Evolutionary conservation across 2,329 filamentous ascomycete genomes (phyloP), one percentile per base, ranked within the genome.

Genomic region (Trichoderma asperellum): DNA sequence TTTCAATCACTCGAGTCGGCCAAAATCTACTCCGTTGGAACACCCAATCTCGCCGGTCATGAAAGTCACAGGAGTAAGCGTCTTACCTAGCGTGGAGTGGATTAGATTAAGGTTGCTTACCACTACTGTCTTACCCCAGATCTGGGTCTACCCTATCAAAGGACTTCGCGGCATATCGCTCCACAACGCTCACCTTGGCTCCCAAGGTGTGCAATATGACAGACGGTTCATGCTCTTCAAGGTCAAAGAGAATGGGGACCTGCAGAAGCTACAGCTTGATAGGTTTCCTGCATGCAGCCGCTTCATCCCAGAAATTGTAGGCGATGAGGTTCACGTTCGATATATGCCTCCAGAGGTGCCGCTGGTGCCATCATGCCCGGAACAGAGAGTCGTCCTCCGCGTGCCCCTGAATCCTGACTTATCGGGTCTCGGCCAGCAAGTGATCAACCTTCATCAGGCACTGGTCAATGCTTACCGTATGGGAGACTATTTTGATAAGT

Each of bases 81-180:
- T 52, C 32, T 49, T 8, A n/a, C 24, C 35, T 12, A 16, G 34
- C 43, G 37, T 4, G 12, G n/a, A 61, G 40, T 16, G 29, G 18
- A 35, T 11, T 11, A 24, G 27, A 21, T 49, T 32, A 67, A 55
- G 21, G 43, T 55, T 61, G 24, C 68, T 43, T 18, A 47, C 35
- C 32, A 66, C 53, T 32, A n/a, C 14, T 21, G 24, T 16, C 61
- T 64, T 49, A 47, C 61, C 27, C 47, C 64, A 81, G 79, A 83
- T 93, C 43, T 92, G 89, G 78, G 84, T 91, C 59, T 92, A 93
- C 77, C 91, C 91, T 53, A 89, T 93, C 80, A 93, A 93, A 77
- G 89, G 86, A 8, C 84, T 93, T n/a, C 87, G 88, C 43, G 87
- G 86, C 62, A 86, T 90, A 66, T 78, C 83, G 21, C 80, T 93